Conservation (phyloP, 306 rosid genomes). For the Prunus kanzakura region DNA sequence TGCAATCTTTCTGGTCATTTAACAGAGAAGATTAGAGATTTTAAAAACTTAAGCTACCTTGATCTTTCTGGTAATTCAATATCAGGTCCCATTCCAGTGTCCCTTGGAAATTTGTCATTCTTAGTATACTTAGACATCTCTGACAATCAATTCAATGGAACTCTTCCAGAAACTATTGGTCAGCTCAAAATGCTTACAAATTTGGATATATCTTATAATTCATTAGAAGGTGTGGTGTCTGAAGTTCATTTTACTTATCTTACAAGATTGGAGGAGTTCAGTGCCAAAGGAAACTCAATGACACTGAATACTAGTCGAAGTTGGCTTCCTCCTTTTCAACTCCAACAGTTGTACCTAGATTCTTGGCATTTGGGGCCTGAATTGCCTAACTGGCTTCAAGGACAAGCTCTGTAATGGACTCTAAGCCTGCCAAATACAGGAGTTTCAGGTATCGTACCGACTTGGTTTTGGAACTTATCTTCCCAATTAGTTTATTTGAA, state of each 20-base stretch:
- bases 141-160: conserved; percentile 1
- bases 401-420: not conserved
- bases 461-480: conserved; percentile 38
- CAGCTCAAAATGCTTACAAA: not conserved
- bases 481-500: not conserved
- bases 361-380: conserved; percentile 28
- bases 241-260: conserved; percentile 22
- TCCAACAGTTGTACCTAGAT: conserved; percentile 3
- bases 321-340: conserved; percentile 34
- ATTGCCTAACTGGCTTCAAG: conserved; percentile 40
- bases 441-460: conserved; percentile 23
- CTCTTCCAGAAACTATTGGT: conserved; percentile 16
- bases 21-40: conserved; percentile 2
- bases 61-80: not conserved
- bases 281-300: not conserved
- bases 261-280: not conserved
- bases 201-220: not conserved
- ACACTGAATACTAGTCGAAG: not conserved
- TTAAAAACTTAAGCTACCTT: not conserved
- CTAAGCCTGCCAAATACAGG: conserved; percentile 27
- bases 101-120: conserved; percentile 1
- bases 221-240: not conserved
- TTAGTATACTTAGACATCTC: not conserved
- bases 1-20: conserved; percentile 13
- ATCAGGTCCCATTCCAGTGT: conserved; percentile 13